phyloP scores from a whole-genome alignment of 2,329 filamentous ascomycete genomes.

The Xylaria sp. region DNA sequence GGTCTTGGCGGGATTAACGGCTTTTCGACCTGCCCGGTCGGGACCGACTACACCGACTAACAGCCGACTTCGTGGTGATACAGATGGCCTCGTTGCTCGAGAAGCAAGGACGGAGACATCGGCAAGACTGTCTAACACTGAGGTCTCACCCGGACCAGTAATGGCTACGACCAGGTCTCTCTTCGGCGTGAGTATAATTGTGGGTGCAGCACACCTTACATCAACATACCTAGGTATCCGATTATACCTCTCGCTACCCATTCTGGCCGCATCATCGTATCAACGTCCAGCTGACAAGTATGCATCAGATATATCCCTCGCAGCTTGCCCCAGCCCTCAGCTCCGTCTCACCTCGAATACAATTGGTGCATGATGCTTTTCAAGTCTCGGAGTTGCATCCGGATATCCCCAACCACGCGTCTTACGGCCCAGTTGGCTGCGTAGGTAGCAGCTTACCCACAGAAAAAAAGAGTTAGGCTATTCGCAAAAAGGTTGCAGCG shows the following conservation, averaged over 20 bases:
- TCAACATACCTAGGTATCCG: too few species aligned
- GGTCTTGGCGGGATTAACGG: neutral
- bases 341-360: neutral
- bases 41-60: neutral
- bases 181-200: neutral
- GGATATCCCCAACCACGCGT: slow-evolving; percentile 42
- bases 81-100: neutral
- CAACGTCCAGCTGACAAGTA: neutral
- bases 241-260: too few species aligned
- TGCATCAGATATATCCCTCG: neutral
- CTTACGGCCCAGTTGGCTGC: neutral
- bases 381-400: slow-evolving; percentile 25
- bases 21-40: neutral
- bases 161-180: neutral
- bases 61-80: neutral
- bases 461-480: neutral
- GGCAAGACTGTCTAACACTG: too few species aligned
- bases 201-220: neutral
- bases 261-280: neutral
- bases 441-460: neutral
- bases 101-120: neutral
- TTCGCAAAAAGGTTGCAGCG: neutral
- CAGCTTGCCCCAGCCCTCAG: neutral
- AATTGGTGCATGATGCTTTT: neutral
- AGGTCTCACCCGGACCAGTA: too few species aligned